A percentile compares a stretch with the other conserved stretches of the same genome.
Evolutionary conservation across 2,329 filamentous ascomycete genomes (phyloP).

Genomic region (Sporothrix phasma): DNA sequence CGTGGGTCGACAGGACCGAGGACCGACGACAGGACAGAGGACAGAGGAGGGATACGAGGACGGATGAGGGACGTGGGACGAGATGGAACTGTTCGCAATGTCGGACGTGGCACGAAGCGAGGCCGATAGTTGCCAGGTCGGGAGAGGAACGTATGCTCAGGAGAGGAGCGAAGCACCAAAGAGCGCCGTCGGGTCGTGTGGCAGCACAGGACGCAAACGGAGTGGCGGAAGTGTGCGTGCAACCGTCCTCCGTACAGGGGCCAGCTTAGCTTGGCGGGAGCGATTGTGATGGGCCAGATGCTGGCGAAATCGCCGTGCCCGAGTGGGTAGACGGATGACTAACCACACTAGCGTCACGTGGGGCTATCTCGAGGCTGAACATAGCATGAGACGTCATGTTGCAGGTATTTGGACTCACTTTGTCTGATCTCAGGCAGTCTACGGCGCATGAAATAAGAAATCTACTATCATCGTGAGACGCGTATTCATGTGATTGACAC

Average conservation of each 20-base stretch:
- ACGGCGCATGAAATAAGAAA: no score
- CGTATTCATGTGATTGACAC: neutral
- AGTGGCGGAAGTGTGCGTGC: neutral
- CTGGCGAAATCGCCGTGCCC: neutral
- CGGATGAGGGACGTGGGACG: constrained; percentile 1
- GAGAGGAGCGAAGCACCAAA: neutral
- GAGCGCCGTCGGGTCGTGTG: neutral
- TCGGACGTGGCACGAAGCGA: neutral
- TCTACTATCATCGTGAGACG: no score
- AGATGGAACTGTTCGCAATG: neutral
- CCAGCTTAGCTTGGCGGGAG: neutral
- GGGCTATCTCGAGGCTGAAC: neutral
- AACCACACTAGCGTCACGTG: constrained; percentile 2
- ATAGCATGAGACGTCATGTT: neutral
- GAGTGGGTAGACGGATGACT: neutral
- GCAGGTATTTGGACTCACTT: neutral
- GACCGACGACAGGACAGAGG: no score
- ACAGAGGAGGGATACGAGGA: neutral
- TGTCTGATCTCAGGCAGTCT: neutral
- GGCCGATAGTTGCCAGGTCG: neutral
- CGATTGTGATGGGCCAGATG: neutral
- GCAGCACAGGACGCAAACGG: neutral
- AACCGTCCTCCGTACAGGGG: neutral
- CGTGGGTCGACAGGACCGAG: neutral
- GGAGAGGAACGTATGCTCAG: neutral